Base-by-base conservation (phyloP, 2,329 filamentous ascomycete species). In the Aspergillus aculeatinus region DNA sequence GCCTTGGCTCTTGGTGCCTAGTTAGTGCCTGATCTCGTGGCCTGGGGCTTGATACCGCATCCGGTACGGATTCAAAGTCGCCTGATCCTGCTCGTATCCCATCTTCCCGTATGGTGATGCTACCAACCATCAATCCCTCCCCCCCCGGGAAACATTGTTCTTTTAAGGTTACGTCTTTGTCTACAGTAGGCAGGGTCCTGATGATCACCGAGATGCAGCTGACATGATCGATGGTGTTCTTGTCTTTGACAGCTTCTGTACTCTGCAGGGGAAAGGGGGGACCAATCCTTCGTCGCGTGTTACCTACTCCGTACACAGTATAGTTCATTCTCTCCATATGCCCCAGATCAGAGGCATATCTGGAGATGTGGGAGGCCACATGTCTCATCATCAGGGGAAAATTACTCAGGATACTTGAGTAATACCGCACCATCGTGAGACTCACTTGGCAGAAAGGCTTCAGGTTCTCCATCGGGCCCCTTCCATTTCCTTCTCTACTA, bases 401-500 rank as follows among this genome's bases (percentile, higher is more conserved):
- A 44, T 44, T 44, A 44, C 39, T 2, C 39, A 44, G 16, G 16
- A n/a, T 44, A 44, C 39, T 19, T 5, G 39, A 44, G 39, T 19
- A 16, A 44, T 44, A 44, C 39, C 39, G 39, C 14, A 44, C 16
- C 2, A 44, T 44, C 14, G 14, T 44, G 16, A 44, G 16, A 44
- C 39, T 19, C 14, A 7, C 39, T 44, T 44, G 39, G 39, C 39
- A 44, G 14, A 44, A 44, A 44, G 39, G 39, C 39, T 19, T 19
- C 39, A 44, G 14, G 12, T 58, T 57, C 35, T 48, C 52, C 52
- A 58, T 42, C 48, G 47, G 50, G 55, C 48, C 48, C 44, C 55
- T 55, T 58, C 61, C 55, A 58, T 62, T 55, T 44, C 55, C 57
- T 58, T 61, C 54, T 14, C 49, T 51, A 50, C 65, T 67, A 67